These are phyloP conservation scores for Aphanomyces astaci DNA, from an alignment of 352 stramenopile species.

Conservation along the genomic window DNA sequence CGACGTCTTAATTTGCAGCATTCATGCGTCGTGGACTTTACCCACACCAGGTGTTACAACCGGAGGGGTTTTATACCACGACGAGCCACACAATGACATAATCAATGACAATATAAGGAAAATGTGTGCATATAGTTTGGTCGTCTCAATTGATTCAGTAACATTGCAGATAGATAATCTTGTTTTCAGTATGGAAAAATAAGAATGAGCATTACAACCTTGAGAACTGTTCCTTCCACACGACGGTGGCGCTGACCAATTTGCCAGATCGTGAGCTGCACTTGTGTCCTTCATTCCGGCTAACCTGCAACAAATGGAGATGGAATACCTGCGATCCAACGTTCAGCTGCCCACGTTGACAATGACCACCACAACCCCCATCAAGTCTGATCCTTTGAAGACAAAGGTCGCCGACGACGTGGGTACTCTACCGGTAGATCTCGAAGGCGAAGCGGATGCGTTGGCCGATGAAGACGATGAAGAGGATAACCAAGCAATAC, in stretches of 20 bases:
- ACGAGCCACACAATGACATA: not conserved
- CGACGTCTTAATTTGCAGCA: slow-evolving; percentile 8
- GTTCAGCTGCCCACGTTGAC: not conserved
- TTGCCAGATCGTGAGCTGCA: too few species aligned
- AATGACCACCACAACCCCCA: not conserved
- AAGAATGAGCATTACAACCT: not conserved
- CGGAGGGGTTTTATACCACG: not conserved
- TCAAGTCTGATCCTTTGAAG: not conserved
- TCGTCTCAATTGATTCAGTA: not conserved
- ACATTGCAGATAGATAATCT: not conserved
- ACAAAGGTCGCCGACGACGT: not conserved
- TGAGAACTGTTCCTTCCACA: not conserved
- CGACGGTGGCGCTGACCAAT: too few species aligned
- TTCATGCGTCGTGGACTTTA: not conserved
- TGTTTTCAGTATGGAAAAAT: not conserved
- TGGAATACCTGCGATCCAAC: slow-evolving; percentile 2
- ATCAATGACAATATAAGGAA: not conserved
- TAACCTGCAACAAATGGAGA: too few species aligned
- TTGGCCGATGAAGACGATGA: not conserved
- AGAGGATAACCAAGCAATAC: not conserved
- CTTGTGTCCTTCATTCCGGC: too few species aligned
- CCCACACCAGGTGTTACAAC: not conserved
- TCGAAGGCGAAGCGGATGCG: not conserved
- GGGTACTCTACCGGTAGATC: not conserved
- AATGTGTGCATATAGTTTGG: not conserved